Conservation (phyloP, 495 filamentous ascomycete genomes). For the Annulohypoxylon nitens region DNA sequence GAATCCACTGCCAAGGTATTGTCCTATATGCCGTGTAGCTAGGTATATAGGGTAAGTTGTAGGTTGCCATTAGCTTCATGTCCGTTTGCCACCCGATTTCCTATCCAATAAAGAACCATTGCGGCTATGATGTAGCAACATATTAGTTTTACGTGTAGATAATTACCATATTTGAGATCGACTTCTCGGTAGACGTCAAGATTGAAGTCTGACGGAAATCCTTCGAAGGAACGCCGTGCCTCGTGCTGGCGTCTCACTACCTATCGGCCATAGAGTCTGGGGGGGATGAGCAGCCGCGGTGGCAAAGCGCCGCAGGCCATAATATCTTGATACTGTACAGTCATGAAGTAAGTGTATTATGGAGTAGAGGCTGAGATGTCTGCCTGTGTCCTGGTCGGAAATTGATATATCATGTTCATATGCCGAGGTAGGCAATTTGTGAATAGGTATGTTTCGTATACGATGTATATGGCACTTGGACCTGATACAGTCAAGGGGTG, state of each 20-base stretch:
- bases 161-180: neutral
- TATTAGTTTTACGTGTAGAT: neutral
- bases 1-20: neutral
- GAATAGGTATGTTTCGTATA: neutral
- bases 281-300: neutral
- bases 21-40: neutral
- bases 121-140: neutral
- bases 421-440: neutral
- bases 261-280: neutral
- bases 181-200: neutral
- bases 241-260: neutral
- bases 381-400: neutral
- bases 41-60: neutral
- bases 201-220: conserved; percentile 3
- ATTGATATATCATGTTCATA: neutral
- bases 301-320: neutral
- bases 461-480: neutral
- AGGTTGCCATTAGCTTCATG: neutral
- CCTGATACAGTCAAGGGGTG: neutral
- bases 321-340: neutral
- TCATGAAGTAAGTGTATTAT: neutral
- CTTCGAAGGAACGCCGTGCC: neutral
- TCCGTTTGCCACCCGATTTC: neutral
- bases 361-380: neutral
- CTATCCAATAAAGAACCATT: neutral